Conservation (phyloP, 2,329 filamentous ascomycete genomes). For the Cladosporium sp. region DNA sequence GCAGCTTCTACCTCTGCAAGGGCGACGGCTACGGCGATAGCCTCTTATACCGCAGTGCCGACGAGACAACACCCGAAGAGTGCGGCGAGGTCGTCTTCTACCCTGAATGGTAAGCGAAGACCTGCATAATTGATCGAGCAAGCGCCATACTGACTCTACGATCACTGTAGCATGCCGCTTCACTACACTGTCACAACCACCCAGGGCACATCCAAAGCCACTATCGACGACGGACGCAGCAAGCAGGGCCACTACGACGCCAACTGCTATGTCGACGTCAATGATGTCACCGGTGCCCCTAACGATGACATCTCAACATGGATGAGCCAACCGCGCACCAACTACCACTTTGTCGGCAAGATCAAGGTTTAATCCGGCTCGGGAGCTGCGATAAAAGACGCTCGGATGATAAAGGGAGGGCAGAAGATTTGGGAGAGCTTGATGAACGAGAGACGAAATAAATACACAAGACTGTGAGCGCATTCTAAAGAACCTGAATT, state of each 20-base stretch:
- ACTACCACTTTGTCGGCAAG: conserved; percentile 1
- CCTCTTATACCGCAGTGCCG: conserved; percentile 15
- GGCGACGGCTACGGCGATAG: conserved; percentile 3
- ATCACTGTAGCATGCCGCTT: conserved; percentile 7
- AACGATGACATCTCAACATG: background rate
- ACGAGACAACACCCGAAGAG: conserved; percentile 3
- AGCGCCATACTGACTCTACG: conserved; percentile 2
- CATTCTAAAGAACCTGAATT: background rate
- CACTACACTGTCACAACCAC: background rate
- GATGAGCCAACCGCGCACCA: background rate
- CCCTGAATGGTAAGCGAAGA: conserved; percentile 3
- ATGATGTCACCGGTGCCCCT: background rate
- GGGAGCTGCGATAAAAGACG: background rate
- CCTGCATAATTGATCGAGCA: background rate
- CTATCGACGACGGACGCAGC: conserved; percentile 1
- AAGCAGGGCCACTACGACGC: conserved; percentile 8
- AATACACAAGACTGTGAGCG: background rate
- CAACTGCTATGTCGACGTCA: conserved; percentile 6
- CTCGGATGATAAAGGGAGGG: background rate
- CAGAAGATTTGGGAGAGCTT: background rate
- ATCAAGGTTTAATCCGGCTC: background rate
- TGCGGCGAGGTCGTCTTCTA: conserved; percentile 17
- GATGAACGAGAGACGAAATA: background rate
- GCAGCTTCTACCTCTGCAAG: conserved; percentile 13
- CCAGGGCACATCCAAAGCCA: background rate